Conservation (phyloP, 495 filamentous ascomycete species). For the Darksidea phi region DNA sequence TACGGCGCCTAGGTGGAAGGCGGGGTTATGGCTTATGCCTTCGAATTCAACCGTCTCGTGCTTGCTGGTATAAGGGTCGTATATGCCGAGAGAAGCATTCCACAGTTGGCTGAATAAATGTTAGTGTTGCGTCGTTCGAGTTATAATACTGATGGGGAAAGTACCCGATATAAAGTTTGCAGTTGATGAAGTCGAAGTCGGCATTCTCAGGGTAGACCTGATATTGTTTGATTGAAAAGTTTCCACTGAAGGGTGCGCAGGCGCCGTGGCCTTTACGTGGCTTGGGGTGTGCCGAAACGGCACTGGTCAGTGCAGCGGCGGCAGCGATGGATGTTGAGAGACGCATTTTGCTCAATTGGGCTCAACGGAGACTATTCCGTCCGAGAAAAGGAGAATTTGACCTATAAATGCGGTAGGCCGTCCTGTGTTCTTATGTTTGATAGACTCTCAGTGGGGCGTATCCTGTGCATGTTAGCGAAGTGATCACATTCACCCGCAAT, state of each 20-base stretch:
- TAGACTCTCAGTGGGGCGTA: no score
- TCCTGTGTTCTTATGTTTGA: no score
- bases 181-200: slow-evolving; percentile 27
- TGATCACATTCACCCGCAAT: no score
- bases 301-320: neutral
- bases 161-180: slow-evolving; percentile 30
- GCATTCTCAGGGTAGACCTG: slow-evolving; percentile 31
- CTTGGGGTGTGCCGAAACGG: slow-evolving; percentile 1
- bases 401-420: no score
- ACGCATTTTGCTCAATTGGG: no score
- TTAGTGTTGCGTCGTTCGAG: slow-evolving; percentile 1
- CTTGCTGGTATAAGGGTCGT: slow-evolving; percentile 22
- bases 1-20: slow-evolving; percentile 31
- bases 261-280: neutral
- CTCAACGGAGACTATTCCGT: no score
- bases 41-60: slow-evolving; percentile 21
- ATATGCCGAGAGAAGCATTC: slow-evolving; percentile 33
- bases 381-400: no score
- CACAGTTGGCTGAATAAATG: slow-evolving; percentile 24
- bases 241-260: slow-evolving; percentile 22
- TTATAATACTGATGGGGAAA: neutral
- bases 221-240: slow-evolving; percentile 25
- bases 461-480: no score
- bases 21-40: slow-evolving; percentile 25
- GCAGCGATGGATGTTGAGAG: neutral